phyloP scores from a whole-genome alignment of 208 protist species.

The Crithidia expoeki region DNA sequence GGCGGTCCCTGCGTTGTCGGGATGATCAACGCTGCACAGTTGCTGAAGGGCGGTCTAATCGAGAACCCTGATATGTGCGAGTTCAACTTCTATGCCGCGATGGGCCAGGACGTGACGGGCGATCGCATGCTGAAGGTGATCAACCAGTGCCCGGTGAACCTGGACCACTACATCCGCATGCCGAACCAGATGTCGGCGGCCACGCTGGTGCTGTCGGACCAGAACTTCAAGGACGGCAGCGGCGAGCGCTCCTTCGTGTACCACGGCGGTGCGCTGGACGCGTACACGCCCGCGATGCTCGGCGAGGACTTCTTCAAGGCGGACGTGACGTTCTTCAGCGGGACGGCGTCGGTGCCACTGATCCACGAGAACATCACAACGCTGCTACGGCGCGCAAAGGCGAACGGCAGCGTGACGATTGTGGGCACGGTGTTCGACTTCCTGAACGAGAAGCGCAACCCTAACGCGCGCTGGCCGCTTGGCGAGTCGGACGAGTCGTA shows the following conservation, averaged over 20 bases:
- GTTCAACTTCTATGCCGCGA: slow-evolving; percentile 39
- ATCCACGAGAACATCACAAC: slow-evolving; percentile 37
- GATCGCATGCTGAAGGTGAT: slow-evolving; percentile 29
- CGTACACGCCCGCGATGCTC: slow-evolving; percentile 24
- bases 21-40: slow-evolving; percentile 39
- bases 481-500: slow-evolving; percentile 40
- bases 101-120: slow-evolving; percentile 34
- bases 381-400: slow-evolving; percentile 34
- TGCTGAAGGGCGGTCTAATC: slow-evolving; percentile 27
- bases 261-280: slow-evolving; percentile 28
- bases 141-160: slow-evolving; percentile 25
- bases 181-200: slow-evolving; percentile 26
- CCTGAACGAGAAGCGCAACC: slow-evolving; percentile 30
- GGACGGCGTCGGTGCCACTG: slow-evolving; percentile 30
- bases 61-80: slow-evolving; percentile 20
- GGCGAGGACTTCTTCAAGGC: slow-evolving; percentile 42
- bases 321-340: slow-evolving; percentile 39
- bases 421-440: slow-evolving; percentile 39
- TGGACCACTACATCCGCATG: slow-evolving; percentile 13
- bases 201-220: slow-evolving; percentile 37
- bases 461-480: slow-evolving; percentile 35
- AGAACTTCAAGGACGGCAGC: slow-evolving; percentile 34
- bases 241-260: slow-evolving; percentile 44
- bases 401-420: slow-evolving; percentile 24
- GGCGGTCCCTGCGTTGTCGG: slow-evolving; percentile 42